phyloP scores from a whole-genome alignment of 2,329 filamentous ascomycete species.

The Fusarium sp. region DNA sequence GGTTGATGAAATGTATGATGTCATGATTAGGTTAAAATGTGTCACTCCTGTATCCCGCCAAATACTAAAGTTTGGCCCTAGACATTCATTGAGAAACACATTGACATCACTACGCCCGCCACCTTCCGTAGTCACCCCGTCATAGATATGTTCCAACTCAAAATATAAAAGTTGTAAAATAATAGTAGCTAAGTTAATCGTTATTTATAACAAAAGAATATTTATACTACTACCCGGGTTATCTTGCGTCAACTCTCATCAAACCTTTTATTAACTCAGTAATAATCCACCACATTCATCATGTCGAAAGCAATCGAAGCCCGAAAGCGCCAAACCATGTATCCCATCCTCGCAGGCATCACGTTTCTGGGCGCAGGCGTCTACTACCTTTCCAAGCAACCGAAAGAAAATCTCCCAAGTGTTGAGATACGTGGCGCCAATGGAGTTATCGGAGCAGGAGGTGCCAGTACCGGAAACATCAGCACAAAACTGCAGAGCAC shows the following conservation, averaged over 20 bases:
- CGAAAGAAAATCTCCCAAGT: not conserved
- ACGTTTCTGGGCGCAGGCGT: constrained; percentile 4
- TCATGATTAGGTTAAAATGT: too few relatives aligned
- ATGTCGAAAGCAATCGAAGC: constrained; percentile 13
- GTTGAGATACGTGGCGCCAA: not conserved
- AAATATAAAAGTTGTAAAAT: not conserved
- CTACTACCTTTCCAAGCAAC: not conserved
- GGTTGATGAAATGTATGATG: too few relatives aligned
- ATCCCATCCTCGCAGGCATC: not conserved
- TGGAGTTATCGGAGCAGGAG: constrained; percentile 10
- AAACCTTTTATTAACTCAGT: not conserved
- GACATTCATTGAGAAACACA: too few relatives aligned
- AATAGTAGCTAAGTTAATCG: not conserved
- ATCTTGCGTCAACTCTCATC: not conserved
- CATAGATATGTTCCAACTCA: not conserved
- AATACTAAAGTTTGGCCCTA: too few relatives aligned
- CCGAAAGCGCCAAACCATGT: constrained; percentile 1
- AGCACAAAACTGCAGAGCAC: constrained; percentile 1
- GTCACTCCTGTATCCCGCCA: too few relatives aligned
- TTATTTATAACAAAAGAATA: not conserved
- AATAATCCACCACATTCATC: not conserved
- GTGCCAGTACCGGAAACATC: not conserved
- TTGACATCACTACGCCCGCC: too few relatives aligned
- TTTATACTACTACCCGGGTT: not conserved
- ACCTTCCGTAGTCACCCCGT: not conserved